Evolutionary conservation across 257 asterid genomes (phyloP), one percentile per base, ranked within the genome.

Genomic region (Solanum sitiens): DNA sequence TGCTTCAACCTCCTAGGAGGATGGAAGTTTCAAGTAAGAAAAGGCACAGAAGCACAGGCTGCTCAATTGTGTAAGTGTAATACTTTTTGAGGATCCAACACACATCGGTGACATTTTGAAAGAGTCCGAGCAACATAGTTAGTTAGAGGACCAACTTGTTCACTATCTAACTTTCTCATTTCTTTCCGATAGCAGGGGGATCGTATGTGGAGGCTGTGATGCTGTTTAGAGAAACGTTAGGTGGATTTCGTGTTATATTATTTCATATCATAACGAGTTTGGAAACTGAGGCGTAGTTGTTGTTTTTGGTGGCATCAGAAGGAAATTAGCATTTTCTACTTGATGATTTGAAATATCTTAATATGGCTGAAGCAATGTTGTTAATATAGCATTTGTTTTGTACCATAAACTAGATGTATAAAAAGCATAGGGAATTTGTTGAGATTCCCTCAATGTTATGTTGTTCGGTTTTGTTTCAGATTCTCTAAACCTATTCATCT

Each of bases 1-100:
- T 97, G 90, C 95, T 95, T 65, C 98, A 95, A 92, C 98, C 98
- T 74, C 95, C 98, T 21, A 93, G 98, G 91, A 94, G 98, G 90
- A 94, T 93, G 92, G 99, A 97, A 87, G 86, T 83, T 50, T 83
- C 93, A 39, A 90, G 91, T 77, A 95, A 93, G 94, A 94, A 88
- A 92, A 86, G 93, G 65, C 96, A 87, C 74, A 89, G 92, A 72
- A 92, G 88, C 87, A 91, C 92, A 73, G 93, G 98, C 50, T 94
- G 98, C 95, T 95, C 95, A 7, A 92, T 97, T 87, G 95, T 94
- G 99, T 97, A 87, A 95, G 99, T 91, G 25, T 20, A 59, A 11
- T 59, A 59, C 25, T 20, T 8, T 8, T 14, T 0, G 68, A 71
- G 37, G 45, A 35, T 72, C 15, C 8, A 10, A 73, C 80, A 35